These are phyloP conservation scores for Candida sanyaensis DNA, from an alignment of 1,139 yeast species.

Conservation along the genomic window DNA sequence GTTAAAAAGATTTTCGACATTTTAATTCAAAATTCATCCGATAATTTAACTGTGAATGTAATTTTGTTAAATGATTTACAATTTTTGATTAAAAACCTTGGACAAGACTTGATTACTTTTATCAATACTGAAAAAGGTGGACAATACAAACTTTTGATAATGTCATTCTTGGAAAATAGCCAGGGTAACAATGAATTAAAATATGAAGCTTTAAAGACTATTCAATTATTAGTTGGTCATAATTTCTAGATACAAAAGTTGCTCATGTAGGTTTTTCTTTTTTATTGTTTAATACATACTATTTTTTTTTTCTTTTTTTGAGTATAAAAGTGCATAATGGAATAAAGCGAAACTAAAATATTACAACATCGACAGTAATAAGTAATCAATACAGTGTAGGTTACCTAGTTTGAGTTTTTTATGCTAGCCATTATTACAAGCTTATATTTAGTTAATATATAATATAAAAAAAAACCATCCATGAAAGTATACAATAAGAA, in stretches of 20 bases:
- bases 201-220: slow-evolving; percentile 92
- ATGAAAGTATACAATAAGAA: no score
- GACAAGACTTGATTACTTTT: slow-evolving; percentile 69
- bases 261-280: neutral
- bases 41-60: slow-evolving; percentile 30
- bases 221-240: slow-evolving; percentile 88
- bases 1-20: slow-evolving; percentile 54
- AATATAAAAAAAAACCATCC: no score
- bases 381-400: no score
- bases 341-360: no score
- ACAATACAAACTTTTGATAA: slow-evolving; percentile 67
- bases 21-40: slow-evolving; percentile 25
- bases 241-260: slow-evolving; percentile 20
- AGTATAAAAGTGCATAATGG: neutral
- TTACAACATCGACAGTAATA: no score
- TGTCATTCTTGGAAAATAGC: slow-evolving; percentile 75
- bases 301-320: no score
- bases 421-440: no score
- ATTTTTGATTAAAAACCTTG: slow-evolving; percentile 42
- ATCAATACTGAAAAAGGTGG: slow-evolving; percentile 62
- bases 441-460: no score
- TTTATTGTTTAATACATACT: neutral
- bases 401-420: no score
- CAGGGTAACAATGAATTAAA: slow-evolving; percentile 82
- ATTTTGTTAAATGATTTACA: slow-evolving; percentile 59